Conservation (phyloP, 768 basidiomycete species). For the Sporobolomyces phaffii region DNA sequence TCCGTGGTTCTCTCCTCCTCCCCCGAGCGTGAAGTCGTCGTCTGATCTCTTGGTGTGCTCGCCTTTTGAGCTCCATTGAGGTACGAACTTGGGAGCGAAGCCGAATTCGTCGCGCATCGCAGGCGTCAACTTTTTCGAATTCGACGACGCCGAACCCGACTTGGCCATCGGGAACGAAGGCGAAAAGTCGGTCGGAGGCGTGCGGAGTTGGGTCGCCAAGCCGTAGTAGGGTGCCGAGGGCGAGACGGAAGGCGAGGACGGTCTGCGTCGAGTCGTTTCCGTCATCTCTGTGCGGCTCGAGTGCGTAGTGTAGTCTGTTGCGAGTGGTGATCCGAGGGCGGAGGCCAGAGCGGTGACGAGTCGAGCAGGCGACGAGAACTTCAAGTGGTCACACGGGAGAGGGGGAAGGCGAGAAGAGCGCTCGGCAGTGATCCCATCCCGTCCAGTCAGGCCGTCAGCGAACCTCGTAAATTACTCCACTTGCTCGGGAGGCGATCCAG, state of each 20-base stretch:
- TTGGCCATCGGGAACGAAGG: conserved; percentile 8
- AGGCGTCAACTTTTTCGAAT: conserved; percentile 16
- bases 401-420: no score
- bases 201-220: conserved; percentile 22
- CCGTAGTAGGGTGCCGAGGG: conserved; percentile 23
- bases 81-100: conserved; percentile 6
- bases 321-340: no score
- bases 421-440: no score
- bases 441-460: not conserved
- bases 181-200: conserved; percentile 11
- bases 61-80: conserved; percentile 17
- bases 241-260: conserved; percentile 4
- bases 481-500: conserved; percentile 4
- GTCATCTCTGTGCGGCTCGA: not conserved
- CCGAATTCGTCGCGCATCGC: conserved; percentile 20
- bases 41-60: not conserved
- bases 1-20: not conserved
- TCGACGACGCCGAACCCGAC: not conserved
- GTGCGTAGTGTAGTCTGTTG: not conserved
- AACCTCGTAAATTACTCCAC: not conserved
- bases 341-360: no score
- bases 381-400: no score
- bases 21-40: not conserved
- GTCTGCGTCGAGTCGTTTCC: not conserved
- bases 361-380: no score